A percentile compares a stretch with the other conserved stretches of the same genome.
Evolutionary conservation across 192 early-diverging fungal genomes (phyloP).

Genomic region (Backusella liffmaniae): DNA sequence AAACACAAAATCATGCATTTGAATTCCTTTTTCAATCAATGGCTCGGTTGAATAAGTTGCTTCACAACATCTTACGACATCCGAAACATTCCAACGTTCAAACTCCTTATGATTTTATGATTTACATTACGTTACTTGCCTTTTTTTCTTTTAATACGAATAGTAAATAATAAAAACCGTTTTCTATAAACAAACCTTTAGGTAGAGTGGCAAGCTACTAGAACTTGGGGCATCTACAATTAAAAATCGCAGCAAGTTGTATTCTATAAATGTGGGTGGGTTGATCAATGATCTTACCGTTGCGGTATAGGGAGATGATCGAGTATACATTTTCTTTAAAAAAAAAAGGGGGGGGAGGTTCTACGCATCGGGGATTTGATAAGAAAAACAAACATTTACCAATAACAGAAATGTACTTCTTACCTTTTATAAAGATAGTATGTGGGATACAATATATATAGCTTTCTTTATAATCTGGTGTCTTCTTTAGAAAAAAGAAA

Average conservation of each 20-base stretch:
- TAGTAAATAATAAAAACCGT: neutral
- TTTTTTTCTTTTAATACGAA: slow-evolving; percentile 7
- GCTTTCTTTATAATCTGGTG: neutral
- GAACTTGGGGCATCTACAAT: slow-evolving; percentile 79
- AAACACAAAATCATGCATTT: slow-evolving; percentile 73
- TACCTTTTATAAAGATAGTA: neutral
- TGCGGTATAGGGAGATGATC: slow-evolving; percentile 8
- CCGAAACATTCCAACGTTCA: slow-evolving; percentile 58
- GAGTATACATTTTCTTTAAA: slow-evolving; percentile 15
- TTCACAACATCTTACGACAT: slow-evolving; percentile 85
- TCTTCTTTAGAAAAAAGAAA: neutral
- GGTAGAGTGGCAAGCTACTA: slow-evolving; percentile 66
- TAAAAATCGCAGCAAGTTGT: slow-evolving; percentile 69
- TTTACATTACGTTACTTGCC: neutral
- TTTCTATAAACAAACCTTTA: slow-evolving; percentile 46
- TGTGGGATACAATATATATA: neutral
- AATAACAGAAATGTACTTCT: neutral
- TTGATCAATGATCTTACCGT: slow-evolving; percentile 45
- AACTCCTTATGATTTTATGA: slow-evolving; percentile 57
- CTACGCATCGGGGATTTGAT: slow-evolving; percentile 7
- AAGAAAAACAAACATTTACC: neutral
- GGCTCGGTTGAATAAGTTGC: slow-evolving; percentile 70
- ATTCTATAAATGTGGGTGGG: slow-evolving; percentile 63
- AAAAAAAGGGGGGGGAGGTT: neutral
- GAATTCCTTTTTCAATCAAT: slow-evolving; percentile 56